Conservation (phyloP, 2,329 filamentous ascomycete species). For the Aspergillus candidus region DNA sequence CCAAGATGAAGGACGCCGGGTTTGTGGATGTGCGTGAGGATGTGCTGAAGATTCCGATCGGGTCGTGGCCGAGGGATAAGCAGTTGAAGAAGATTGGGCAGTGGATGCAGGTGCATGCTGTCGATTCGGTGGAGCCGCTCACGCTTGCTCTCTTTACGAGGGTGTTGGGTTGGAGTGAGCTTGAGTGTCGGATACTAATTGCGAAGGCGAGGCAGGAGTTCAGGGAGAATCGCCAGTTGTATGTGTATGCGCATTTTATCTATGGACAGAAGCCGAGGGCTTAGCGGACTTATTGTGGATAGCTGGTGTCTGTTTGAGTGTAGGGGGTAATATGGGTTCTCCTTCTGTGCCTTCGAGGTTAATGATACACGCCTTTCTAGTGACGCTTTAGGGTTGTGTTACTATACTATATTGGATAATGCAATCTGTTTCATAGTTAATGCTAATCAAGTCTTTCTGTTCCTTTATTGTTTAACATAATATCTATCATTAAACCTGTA, state of each 20-base stretch:
- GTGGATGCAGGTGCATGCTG: conserved; percentile 14
- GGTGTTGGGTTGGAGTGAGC: conserved; percentile 19
- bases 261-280: conserved; percentile 13
- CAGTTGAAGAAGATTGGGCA: conserved; percentile 36
- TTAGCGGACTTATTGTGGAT: no score
- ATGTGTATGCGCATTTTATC: conserved; percentile 15
- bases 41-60: conserved; percentile 23
- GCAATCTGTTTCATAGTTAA: background rate
- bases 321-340: background rate
- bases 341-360: background rate
- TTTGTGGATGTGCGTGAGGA: conserved; percentile 28
- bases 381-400: no score
- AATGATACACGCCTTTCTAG: no score
- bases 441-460: no score
- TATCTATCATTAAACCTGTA: no score
- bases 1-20: conserved; percentile 25
- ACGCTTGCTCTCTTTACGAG: conserved; percentile 17
- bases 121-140: conserved; percentile 18
- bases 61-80: conserved; percentile 25
- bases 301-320: no score
- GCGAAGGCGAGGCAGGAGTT: conserved; percentile 16
- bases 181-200: conserved; percentile 18
- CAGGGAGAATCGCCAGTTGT: conserved; percentile 14
- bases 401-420: no score
- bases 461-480: no score